Conservation (phyloP, 1,139 yeast genomes). For the Scheffersomyces cryptocercus region DNA sequence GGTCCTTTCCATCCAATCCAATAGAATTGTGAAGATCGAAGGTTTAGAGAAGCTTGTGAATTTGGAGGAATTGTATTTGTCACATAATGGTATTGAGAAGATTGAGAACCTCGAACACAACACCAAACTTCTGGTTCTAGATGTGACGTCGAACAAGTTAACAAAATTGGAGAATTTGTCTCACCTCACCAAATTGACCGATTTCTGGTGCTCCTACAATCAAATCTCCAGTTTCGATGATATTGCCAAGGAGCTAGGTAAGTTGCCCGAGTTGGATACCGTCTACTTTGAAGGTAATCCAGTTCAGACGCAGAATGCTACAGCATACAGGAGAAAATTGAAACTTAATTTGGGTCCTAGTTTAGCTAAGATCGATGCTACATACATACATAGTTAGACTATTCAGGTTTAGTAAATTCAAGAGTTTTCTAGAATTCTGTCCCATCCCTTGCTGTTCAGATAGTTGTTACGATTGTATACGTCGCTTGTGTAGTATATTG, state of each 20-base stretch:
- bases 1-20: conserved; percentile 86
- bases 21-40: conserved; percentile 75
- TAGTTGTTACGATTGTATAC: too few relatives aligned
- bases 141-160: conserved; percentile 76
- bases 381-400: conserved; percentile 47
- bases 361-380: conserved; percentile 89
- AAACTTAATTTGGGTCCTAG: conserved; percentile 70
- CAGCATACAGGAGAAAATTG: conserved; percentile 84
- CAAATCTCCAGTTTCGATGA: conserved; percentile 67
- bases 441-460: too few relatives aligned
- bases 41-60: conserved; percentile 72
- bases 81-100: conserved; percentile 77
- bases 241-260: conserved; percentile 63
- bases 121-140: conserved; percentile 68
- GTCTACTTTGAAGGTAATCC: conserved; percentile 98
- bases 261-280: conserved; percentile 69
- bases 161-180: conserved; percentile 60
- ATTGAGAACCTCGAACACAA: conserved; percentile 81
- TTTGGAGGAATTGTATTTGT: conserved; percentile 83
- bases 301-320: conserved; percentile 66
- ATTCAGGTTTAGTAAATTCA: too few relatives aligned
- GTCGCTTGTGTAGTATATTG: too few relatives aligned
- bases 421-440: too few relatives aligned
- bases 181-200: conserved; percentile 73
- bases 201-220: conserved; percentile 91